Percentiles rank a stretch among this genome's conserved stretches.
These are phyloP conservation scores for Zopfia rhizophila DNA, from an alignment of 2,329 filamentous ascomycete genomes.

Conservation along the genomic window DNA sequence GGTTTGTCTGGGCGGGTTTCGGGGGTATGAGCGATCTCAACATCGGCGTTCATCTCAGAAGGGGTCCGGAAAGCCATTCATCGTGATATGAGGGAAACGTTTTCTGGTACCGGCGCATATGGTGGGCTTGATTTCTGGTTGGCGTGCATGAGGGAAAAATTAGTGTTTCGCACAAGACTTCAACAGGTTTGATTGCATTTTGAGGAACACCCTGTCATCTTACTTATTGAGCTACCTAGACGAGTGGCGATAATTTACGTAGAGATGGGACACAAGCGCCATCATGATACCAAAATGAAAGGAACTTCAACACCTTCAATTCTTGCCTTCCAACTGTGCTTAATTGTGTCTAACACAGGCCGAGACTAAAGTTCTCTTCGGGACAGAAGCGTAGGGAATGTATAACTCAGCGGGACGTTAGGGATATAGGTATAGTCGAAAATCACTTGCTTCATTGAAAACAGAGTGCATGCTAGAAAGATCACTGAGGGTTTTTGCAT, in stretches of 20 bases:
- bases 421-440: no score
- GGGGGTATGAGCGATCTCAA: constrained; percentile 50
- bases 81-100: constrained; percentile 2
- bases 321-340: no score
- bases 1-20: constrained; percentile 32
- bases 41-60: constrained; percentile 49
- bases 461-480: no score
- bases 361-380: no score
- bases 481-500: no score
- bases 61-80: constrained; percentile 7
- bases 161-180: neutral
- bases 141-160: neutral
- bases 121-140: neutral
- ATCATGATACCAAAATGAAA: constrained; percentile 8
- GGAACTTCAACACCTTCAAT: constrained; percentile 24
- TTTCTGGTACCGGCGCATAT: no score
- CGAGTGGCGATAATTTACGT: no score
- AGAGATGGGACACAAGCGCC: neutral
- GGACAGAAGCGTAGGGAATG: no score
- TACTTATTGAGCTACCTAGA: constrained; percentile 1
- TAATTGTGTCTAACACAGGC: no score
- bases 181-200: neutral
- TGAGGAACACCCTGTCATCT: constrained; percentile 2
- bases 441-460: no score
- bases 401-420: no score